phyloP scores from a whole-genome alignment of 2,329 filamentous ascomycete species.

The Cladosporium austrohemisphaericum region DNA sequence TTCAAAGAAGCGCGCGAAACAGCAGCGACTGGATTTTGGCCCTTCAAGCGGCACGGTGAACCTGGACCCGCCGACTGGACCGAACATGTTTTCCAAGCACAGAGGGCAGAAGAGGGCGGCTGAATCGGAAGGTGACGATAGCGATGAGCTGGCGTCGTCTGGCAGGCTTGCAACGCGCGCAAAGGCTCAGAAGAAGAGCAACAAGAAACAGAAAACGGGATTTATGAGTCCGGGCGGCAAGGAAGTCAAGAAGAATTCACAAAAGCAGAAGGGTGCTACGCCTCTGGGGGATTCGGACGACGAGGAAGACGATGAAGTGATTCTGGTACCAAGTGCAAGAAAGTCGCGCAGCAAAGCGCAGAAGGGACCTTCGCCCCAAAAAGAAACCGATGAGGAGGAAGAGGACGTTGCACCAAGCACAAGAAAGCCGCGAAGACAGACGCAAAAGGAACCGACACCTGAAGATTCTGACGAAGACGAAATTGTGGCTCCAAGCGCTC shows the following conservation, averaged over 20 bases:
- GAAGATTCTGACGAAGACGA: conserved; percentile 14
- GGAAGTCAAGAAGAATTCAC: conserved; percentile 12
- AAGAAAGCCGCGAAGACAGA: background rate
- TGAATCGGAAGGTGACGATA: conserved; percentile 23
- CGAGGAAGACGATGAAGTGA: conserved; percentile 17
- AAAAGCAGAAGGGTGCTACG: conserved; percentile 13
- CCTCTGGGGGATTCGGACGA: background rate
- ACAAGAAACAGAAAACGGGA: conserved; percentile 10
- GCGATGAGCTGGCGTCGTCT: conserved; percentile 19
- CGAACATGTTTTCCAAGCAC: conserved; percentile 27
- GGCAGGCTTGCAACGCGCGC: background rate
- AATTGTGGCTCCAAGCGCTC: conserved; percentile 6
- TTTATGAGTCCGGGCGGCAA: conserved; percentile 9
- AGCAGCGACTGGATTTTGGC: conserved; percentile 31
- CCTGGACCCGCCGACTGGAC: conserved; percentile 4
- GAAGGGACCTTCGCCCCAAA: too few species aligned
- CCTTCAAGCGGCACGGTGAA: conserved; percentile 13
- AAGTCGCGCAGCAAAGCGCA: too few species aligned
- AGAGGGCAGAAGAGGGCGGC: conserved; percentile 12
- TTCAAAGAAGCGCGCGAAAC: conserved; percentile 29
- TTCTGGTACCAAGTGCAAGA: conserved; percentile 16
- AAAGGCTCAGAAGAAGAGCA: conserved; percentile 1
- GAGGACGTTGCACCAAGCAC: conserved; percentile 7
- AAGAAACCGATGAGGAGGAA: conserved; percentile 7
- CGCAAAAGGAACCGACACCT: background rate